phyloP scores from a whole-genome alignment of 2,329 filamentous ascomycete genomes.

The Stagonosporopsis cucurbitacearum region DNA sequence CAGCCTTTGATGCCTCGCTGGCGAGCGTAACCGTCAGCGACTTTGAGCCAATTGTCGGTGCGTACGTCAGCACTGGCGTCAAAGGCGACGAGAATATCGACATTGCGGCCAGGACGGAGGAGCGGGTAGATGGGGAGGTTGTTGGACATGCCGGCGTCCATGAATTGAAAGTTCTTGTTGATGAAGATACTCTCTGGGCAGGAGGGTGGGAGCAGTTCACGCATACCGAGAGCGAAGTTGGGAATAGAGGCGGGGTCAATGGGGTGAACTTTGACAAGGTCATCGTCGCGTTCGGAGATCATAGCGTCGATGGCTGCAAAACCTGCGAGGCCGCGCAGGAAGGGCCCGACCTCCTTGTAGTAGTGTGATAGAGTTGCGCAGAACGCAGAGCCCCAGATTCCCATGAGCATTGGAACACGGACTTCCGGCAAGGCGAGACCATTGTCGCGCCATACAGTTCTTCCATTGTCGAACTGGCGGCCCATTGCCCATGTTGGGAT shows the following conservation, averaged over 20 bases:
- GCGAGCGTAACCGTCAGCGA: slow-evolving; percentile 89
- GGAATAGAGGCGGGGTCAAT: slow-evolving; percentile 91
- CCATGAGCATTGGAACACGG: slow-evolving; percentile 82
- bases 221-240: slow-evolving; percentile 86
- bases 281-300: slow-evolving; percentile 80
- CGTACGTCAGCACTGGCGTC: slow-evolving; percentile 93
- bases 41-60: slow-evolving; percentile 94
- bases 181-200: slow-evolving; percentile 79
- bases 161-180: slow-evolving; percentile 68
- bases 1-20: slow-evolving; percentile 92
- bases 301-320: slow-evolving; percentile 80
- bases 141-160: slow-evolving; percentile 99
- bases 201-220: slow-evolving; percentile 73
- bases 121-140: slow-evolving; percentile 96
- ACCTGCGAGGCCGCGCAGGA: slow-evolving; percentile 76
- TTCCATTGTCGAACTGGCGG: slow-evolving; percentile 77
- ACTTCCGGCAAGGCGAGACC: slow-evolving; percentile 81
- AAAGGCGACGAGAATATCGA: slow-evolving; percentile 91
- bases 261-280: slow-evolving; percentile 89
- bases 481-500: slow-evolving; percentile 96
- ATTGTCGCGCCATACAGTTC: slow-evolving; percentile 67
- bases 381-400: slow-evolving; percentile 96
- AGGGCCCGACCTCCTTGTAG: slow-evolving; percentile 88
- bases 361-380: slow-evolving; percentile 96
- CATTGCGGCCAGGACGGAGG: slow-evolving; percentile 82